Percentiles rank a stretch among this genome's conserved stretches.
Evolutionary conservation across 1,139 yeast species (phyloP).

Genomic region (Blastobotrys persicus): DNA sequence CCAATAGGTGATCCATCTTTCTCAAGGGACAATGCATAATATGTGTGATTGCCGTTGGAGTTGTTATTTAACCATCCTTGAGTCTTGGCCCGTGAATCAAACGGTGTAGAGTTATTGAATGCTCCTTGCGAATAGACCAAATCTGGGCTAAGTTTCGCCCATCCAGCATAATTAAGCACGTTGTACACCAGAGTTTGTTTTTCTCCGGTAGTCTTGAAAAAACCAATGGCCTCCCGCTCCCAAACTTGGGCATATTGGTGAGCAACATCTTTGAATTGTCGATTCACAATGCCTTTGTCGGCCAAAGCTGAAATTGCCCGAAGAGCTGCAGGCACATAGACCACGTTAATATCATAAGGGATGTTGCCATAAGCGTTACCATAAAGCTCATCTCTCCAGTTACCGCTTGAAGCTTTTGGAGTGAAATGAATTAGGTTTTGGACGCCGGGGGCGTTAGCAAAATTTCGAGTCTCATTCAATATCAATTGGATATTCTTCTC

Average conservation of each 20-base stretch:
- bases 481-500: constrained; percentile 14
- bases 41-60: constrained; percentile 11
- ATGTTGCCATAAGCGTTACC: constrained; percentile 18
- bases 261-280: constrained; percentile 8
- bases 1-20: constrained; percentile 16
- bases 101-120: constrained; percentile 11
- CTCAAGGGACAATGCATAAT: constrained; percentile 17
- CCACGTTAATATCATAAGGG: constrained; percentile 19
- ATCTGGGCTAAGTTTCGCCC: constrained; percentile 12
- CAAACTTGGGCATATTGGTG: constrained; percentile 15
- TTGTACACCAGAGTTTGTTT: neutral
- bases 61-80: constrained; percentile 15
- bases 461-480: constrained; percentile 9
- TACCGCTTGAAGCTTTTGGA: constrained; percentile 15
- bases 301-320: constrained; percentile 17
- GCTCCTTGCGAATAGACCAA: constrained; percentile 16
- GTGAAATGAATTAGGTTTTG: constrained; percentile 16
- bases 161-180: constrained; percentile 12
- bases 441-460: constrained; percentile 16
- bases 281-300: constrained; percentile 12
- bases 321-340: constrained; percentile 17
- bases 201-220: constrained; percentile 9
- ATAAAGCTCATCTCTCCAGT: constrained; percentile 18
- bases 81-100: constrained; percentile 1
- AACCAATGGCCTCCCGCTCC: constrained; percentile 14